These are phyloP conservation scores for Xylaria nigripes DNA, from an alignment of 495 filamentous ascomycete species.

Conservation along the genomic window DNA sequence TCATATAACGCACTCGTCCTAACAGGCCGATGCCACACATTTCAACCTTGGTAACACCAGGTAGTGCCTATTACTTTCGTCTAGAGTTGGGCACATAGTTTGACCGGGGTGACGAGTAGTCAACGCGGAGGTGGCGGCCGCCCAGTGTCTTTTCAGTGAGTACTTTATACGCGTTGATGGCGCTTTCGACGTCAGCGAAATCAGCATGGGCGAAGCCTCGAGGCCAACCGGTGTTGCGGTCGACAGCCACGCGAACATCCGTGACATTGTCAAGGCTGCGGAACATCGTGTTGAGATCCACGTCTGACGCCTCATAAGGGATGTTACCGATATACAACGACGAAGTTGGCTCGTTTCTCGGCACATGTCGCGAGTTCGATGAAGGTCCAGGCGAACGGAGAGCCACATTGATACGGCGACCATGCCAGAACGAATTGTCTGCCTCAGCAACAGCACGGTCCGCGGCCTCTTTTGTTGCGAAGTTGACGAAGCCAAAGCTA, in stretches of 20 bases:
- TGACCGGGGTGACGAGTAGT: slow-evolving; percentile 39
- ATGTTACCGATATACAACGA: slow-evolving; percentile 87
- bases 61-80: not conserved
- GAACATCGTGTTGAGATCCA: slow-evolving; percentile 79
- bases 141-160: slow-evolving; percentile 53
- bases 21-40: not conserved
- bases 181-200: slow-evolving; percentile 59
- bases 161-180: slow-evolving; percentile 47
- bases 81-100: not conserved
- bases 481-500: slow-evolving; percentile 77
- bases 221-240: slow-evolving; percentile 77
- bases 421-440: slow-evolving; percentile 66
- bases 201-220: slow-evolving; percentile 88
- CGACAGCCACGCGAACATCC: slow-evolving; percentile 84
- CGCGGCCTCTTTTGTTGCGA: slow-evolving; percentile 48
- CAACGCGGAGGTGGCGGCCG: slow-evolving; percentile 58
- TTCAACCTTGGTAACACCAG: not conserved
- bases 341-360: slow-evolving; percentile 43
- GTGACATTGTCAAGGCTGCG: slow-evolving; percentile 57
- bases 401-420: slow-evolving; percentile 62
- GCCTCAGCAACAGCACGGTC: slow-evolving; percentile 53
- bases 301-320: slow-evolving; percentile 80
- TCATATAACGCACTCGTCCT: not conserved
- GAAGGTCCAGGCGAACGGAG: slow-evolving; percentile 20
- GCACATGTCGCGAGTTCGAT: not conserved